These are phyloP conservation scores for Gossypium davidsonii DNA, from an alignment of 441 rosid species.

Conservation along the genomic window DNA sequence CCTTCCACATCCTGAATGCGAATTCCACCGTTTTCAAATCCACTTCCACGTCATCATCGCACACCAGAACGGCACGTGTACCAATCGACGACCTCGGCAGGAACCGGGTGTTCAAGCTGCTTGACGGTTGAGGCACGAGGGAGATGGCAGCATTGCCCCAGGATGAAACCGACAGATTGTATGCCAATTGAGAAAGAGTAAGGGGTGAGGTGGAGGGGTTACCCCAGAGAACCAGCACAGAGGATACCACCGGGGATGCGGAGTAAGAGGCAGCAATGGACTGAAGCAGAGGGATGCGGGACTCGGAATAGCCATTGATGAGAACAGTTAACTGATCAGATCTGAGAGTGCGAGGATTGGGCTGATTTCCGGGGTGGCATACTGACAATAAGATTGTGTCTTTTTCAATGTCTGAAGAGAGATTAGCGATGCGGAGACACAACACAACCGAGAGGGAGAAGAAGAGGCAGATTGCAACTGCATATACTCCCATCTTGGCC, in stretches of 20 bases:
- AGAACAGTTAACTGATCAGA: slow-evolving; percentile 77
- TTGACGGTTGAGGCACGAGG: slow-evolving; percentile 49
- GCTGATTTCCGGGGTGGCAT: slow-evolving; percentile 31
- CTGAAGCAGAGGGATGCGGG: slow-evolving; percentile 67
- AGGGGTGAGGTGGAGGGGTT: slow-evolving; percentile 53
- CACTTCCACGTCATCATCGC: slow-evolving; percentile 87
- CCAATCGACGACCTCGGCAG: slow-evolving; percentile 47
- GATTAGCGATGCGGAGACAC: slow-evolving; percentile 21
- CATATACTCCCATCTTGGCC: neutral
- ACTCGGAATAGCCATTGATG: slow-evolving; percentile 75
- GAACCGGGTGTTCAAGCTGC: slow-evolving; percentile 79
- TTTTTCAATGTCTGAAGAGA: slow-evolving; percentile 5
- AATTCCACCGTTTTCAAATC: slow-evolving; percentile 58
- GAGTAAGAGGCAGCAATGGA: slow-evolving; percentile 63
- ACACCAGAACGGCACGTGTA: slow-evolving; percentile 64
- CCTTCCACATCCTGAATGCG: slow-evolving; percentile 67
- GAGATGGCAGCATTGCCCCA: slow-evolving; percentile 54
- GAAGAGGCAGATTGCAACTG: neutral
- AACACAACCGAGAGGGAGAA: slow-evolving; percentile 13
- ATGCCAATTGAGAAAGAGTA: slow-evolving; percentile 43
- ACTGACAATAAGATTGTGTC: slow-evolving; percentile 21
- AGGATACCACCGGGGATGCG: slow-evolving; percentile 50
- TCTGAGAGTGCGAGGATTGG: slow-evolving; percentile 34
- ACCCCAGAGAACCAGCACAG: slow-evolving; percentile 78
- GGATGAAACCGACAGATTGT: slow-evolving; percentile 48